These are phyloP conservation scores for Fusarium succisae DNA, from an alignment of 2,329 filamentous ascomycete species.

Conservation along the genomic window DNA sequence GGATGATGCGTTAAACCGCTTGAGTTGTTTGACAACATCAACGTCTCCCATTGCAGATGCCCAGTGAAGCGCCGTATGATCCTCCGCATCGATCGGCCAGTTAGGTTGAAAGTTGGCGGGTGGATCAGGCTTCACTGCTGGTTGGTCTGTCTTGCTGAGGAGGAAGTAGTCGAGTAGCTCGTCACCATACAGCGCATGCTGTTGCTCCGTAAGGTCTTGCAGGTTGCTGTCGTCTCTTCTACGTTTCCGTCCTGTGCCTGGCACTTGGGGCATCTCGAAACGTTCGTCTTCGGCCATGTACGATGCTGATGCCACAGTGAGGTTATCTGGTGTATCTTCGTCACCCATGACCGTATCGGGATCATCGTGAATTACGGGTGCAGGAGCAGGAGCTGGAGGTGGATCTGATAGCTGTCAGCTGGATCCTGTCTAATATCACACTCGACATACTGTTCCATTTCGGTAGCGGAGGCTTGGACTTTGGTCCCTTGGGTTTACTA, in stretches of 20 bases:
- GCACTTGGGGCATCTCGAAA: slow-evolving; percentile 73
- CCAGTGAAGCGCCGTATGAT: slow-evolving; percentile 95
- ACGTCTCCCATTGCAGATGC: slow-evolving; percentile 97
- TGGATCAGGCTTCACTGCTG: slow-evolving; percentile 77
- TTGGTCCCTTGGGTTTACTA: slow-evolving; percentile 82
- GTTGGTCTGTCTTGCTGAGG: slow-evolving; percentile 80
- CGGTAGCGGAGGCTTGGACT: slow-evolving; percentile 61
- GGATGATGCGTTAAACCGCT: slow-evolving; percentile 80
- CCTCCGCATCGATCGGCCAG: slow-evolving; percentile 91
- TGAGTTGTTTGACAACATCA: slow-evolving; percentile 87
- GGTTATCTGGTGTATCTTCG: slow-evolving; percentile 84
- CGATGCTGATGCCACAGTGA: slow-evolving; percentile 83
- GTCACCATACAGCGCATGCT: slow-evolving; percentile 91
- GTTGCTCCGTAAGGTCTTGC: slow-evolving; percentile 76
- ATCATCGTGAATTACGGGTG: slow-evolving; percentile 59
- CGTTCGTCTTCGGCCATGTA: slow-evolving; percentile 87
- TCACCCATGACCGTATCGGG: slow-evolving; percentile 73
- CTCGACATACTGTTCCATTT: slow-evolving; percentile 59
- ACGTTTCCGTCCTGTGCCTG: slow-evolving; percentile 74
- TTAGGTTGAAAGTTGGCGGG: slow-evolving; percentile 89
- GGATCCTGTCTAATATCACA: neutral
- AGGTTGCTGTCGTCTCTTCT: slow-evolving; percentile 72
- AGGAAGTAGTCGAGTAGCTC: slow-evolving; percentile 97
- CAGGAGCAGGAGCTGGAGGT: slow-evolving; percentile 35
- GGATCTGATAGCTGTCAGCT: slow-evolving; percentile 34